These are phyloP conservation scores for Cylindrodendrum hubeiense DNA, from an alignment of 2,329 filamentous ascomycete genomes.

Conservation along the genomic window DNA sequence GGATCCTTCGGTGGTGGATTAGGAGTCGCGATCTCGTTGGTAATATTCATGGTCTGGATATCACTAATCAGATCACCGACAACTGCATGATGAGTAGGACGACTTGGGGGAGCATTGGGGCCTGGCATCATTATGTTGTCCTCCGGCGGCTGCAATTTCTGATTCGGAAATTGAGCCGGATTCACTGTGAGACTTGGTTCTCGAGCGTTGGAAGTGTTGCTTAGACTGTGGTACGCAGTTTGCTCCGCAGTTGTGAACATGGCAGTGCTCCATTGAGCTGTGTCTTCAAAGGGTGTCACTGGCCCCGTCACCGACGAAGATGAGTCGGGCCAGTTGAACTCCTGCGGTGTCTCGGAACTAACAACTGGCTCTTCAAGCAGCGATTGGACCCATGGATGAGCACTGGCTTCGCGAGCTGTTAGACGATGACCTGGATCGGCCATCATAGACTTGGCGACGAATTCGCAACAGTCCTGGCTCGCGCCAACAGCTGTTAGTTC, in stretches of 20 bases:
- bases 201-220: no score
- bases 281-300: neutral
- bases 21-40: no score
- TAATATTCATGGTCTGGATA: no score
- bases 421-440: neutral
- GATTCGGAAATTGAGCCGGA: no score
- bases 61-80: no score
- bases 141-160: no score
- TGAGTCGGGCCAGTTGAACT: neutral
- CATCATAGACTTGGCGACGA: neutral
- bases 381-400: neutral
- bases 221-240: neutral
- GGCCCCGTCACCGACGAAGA: no score
- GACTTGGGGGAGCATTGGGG: no score
- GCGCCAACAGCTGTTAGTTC: neutral
- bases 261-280: neutral
- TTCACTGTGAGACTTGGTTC: no score
- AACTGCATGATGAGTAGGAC: no score
- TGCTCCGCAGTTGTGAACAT: neutral
- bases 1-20: no score
- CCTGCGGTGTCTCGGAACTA: neutral
- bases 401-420: neutral
- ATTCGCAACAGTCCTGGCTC: neutral
- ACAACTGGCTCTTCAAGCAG: neutral
- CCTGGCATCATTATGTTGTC: no score